These are phyloP conservation scores for Immersiporthe knoxdaviesiana DNA, from an alignment of 2,329 filamentous ascomycete genomes.

Conservation along the genomic window DNA sequence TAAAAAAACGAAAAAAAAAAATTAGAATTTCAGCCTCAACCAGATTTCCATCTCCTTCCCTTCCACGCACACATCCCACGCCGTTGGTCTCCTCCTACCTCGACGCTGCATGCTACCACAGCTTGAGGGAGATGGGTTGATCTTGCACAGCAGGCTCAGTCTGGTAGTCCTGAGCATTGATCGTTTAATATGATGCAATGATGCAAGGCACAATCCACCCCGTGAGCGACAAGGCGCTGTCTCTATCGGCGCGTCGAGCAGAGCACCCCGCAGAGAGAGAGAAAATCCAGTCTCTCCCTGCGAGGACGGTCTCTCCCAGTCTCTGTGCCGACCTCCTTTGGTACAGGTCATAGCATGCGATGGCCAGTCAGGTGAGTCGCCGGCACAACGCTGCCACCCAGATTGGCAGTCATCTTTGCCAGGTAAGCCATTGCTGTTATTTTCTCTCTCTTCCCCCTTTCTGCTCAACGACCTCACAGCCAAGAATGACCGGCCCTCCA, in stretches of 20 bases:
- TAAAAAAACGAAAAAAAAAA: background rate
- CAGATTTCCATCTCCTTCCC: background rate
- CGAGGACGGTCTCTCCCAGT: background rate
- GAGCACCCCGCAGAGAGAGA: background rate
- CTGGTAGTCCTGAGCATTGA: background rate
- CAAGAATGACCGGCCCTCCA: conserved; percentile 6
- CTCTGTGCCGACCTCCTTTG: too few relatives aligned
- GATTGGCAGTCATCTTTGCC: background rate
- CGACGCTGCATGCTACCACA: background rate
- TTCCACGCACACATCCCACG: background rate
- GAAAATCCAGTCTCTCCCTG: background rate
- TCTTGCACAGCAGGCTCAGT: background rate
- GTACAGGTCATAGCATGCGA: background rate
- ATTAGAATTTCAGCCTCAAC: conserved; percentile 9
- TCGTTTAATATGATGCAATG: background rate
- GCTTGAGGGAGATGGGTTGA: background rate
- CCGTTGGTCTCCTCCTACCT: background rate
- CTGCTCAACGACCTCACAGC: conserved; percentile 14
- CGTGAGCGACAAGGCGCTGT: background rate
- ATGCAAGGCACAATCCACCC: background rate
- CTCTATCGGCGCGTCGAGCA: background rate
- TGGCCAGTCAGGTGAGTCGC: background rate
- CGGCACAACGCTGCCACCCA: background rate
- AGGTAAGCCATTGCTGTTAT: background rate
- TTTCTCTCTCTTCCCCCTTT: background rate